A percentile compares a stretch with the other conserved stretches of the same genome.
phyloP scores from a whole-genome alignment of 495 filamentous ascomycete species.

The Xylaria scruposa region DNA sequence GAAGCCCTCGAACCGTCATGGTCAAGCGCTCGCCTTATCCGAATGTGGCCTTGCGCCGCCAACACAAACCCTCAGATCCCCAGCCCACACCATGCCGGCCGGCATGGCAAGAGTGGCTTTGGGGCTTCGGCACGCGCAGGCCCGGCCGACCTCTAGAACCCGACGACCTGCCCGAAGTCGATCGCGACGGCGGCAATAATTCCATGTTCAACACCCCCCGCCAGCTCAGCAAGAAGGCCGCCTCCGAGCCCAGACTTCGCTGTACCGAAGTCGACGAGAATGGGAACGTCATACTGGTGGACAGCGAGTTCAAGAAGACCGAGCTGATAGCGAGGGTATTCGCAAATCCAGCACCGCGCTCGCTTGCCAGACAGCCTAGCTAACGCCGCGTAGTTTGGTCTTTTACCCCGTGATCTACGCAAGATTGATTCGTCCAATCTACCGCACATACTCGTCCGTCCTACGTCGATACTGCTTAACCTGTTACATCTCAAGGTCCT shows the following conservation, averaged over 20 bases:
- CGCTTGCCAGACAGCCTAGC: conserved; percentile 24
- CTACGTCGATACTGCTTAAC: conserved; percentile 92
- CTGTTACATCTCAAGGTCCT: conserved; percentile 91
- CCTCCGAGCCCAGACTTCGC: conserved; percentile 80
- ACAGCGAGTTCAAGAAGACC: conserved; percentile 95
- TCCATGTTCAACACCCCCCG: conserved; percentile 66
- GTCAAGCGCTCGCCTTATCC: conserved; percentile 11
- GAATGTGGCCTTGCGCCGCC: conserved; percentile 1
- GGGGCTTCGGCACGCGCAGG: conserved; percentile 49
- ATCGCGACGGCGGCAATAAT: conserved; percentile 55
- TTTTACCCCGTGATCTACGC: conserved; percentile 92
- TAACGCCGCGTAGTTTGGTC: conserved; percentile 74
- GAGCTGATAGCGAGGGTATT: conserved; percentile 94
- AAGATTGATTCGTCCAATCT: conserved; percentile 98
- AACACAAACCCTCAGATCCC: conserved; percentile 21
- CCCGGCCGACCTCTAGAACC: conserved; percentile 47
- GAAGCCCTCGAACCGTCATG: conserved; percentile 10
- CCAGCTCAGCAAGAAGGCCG: conserved; percentile 70
- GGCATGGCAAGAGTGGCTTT: conserved; percentile 64
- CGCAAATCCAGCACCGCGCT: background rate
- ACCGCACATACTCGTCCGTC: conserved; percentile 95
- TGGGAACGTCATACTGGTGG: conserved; percentile 92
- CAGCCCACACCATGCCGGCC: conserved; percentile 51
- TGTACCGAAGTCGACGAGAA: conserved; percentile 95
- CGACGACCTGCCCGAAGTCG: conserved; percentile 59